Conservation (phyloP, 2,329 filamentous ascomycete genomes). For the Ambrosiella xylebori region DNA sequence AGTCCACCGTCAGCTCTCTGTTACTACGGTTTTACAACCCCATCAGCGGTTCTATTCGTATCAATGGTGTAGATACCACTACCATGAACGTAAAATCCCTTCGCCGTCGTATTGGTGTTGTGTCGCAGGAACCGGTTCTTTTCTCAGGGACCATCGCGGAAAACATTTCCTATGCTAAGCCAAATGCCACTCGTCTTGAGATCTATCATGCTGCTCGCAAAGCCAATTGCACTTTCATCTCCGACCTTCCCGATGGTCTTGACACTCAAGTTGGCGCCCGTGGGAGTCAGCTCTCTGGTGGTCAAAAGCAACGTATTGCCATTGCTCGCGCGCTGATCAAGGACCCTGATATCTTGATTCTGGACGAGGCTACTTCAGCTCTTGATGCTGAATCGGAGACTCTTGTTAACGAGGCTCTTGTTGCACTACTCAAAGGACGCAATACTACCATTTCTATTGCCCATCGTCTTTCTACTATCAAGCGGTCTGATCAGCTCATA, state of each 20-base stretch:
- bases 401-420: conserved; percentile 79
- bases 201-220: conserved; percentile 75
- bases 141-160: conserved; percentile 73
- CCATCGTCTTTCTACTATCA: conserved; percentile 89
- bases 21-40: conserved; percentile 83
- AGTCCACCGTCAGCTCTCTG: conserved; percentile 87
- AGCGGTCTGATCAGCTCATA: conserved; percentile 85
- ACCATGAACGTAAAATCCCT: conserved; percentile 87
- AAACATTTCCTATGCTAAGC: conserved; percentile 83
- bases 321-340: conserved; percentile 91
- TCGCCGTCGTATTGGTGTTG: conserved; percentile 80
- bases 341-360: conserved; percentile 86
- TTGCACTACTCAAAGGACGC: conserved; percentile 61
- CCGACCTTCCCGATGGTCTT: conserved; percentile 87
- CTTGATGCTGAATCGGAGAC: conserved; percentile 95
- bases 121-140: conserved; percentile 87
- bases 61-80: conserved; percentile 69
- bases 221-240: conserved; percentile 93
- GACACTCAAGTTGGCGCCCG: conserved; percentile 87
- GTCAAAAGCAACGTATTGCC: conserved; percentile 94
- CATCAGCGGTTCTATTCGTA: conserved; percentile 56
- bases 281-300: conserved; percentile 84
- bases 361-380: conserved; percentile 91
- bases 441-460: conserved; percentile 98
- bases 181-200: conserved; percentile 57